These are phyloP conservation scores for Clarireedia monteithiana DNA, from an alignment of 2,329 filamentous ascomycete species.

Conservation along the genomic window DNA sequence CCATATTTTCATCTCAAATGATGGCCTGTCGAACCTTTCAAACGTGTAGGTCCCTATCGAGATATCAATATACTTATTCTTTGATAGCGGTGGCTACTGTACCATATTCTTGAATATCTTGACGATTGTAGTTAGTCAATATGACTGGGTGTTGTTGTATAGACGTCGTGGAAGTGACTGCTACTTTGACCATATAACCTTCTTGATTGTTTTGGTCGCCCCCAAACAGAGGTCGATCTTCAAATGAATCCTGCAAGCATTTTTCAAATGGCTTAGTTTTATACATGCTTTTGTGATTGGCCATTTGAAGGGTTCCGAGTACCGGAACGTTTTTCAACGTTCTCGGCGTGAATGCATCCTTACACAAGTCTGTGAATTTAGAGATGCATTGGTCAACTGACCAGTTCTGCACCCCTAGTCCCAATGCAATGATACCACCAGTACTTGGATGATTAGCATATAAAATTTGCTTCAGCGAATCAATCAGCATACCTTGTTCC, in stretches of 20 bases:
- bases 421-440: conserved; percentile 8
- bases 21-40: conserved; percentile 31
- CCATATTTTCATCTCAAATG: conserved; percentile 39
- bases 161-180: conserved; percentile 35
- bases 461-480: neutral
- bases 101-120: conserved; percentile 9
- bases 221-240: conserved; percentile 32
- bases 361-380: conserved; percentile 4
- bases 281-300: conserved; percentile 28
- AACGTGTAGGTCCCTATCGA: conserved; percentile 30
- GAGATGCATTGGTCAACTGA: conserved; percentile 5
- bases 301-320: conserved; percentile 18
- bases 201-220: conserved; percentile 13
- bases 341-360: conserved; percentile 26
- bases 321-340: conserved; percentile 29
- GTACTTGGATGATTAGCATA: neutral
- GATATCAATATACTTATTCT: neutral
- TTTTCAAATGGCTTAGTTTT: conserved; percentile 32
- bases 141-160: conserved; percentile 34
- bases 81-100: neutral
- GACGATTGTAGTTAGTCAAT: conserved; percentile 38
- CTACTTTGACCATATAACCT: conserved; percentile 30
- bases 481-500: conserved; percentile 8
- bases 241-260: conserved; percentile 29
- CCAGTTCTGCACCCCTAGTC: conserved; percentile 5